phyloP scores from a whole-genome alignment of 164 flowering plant species.

The Vitis rotundifolia region DNA sequence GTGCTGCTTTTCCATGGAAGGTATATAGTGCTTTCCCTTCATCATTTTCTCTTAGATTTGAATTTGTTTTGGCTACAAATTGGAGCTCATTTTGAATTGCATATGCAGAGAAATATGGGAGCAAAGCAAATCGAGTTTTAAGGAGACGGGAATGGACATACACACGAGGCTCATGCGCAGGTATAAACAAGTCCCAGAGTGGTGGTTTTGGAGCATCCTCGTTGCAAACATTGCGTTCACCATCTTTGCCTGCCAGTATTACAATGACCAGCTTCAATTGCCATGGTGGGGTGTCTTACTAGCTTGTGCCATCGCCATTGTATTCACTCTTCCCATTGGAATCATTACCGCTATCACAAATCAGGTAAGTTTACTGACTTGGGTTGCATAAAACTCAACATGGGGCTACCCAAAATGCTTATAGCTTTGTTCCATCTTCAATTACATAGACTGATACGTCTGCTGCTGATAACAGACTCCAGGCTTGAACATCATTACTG shows the following conservation, averaged over 20 bases:
- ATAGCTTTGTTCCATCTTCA: not conserved
- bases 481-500: conserved; percentile 74
- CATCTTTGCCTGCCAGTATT: conserved; percentile 64
- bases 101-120: conserved; percentile 70
- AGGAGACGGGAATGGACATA: conserved; percentile 62
- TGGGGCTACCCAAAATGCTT: not conserved
- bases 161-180: conserved; percentile 74
- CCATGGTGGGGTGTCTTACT: conserved; percentile 93
- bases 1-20: conserved; percentile 76
- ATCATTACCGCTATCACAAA: conserved; percentile 89
- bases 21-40: conserved; percentile 22
- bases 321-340: conserved; percentile 87
- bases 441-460: not conserved
- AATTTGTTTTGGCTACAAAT: no score
- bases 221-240: conserved; percentile 56
- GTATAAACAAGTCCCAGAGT: conserved; percentile 77
- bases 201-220: conserved; percentile 77
- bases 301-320: conserved; percentile 72
- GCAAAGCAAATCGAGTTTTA: conserved; percentile 59
- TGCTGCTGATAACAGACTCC: conserved; percentile 40
- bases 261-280: conserved; percentile 71
- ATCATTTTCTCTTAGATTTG: not conserved
- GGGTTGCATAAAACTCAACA: no score
- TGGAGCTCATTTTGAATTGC: no score
- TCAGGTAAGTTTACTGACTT: conserved; percentile 44